These are phyloP conservation scores for Amanita pallidorosea DNA, from an alignment of 768 basidiomycete species.

Conservation along the genomic window DNA sequence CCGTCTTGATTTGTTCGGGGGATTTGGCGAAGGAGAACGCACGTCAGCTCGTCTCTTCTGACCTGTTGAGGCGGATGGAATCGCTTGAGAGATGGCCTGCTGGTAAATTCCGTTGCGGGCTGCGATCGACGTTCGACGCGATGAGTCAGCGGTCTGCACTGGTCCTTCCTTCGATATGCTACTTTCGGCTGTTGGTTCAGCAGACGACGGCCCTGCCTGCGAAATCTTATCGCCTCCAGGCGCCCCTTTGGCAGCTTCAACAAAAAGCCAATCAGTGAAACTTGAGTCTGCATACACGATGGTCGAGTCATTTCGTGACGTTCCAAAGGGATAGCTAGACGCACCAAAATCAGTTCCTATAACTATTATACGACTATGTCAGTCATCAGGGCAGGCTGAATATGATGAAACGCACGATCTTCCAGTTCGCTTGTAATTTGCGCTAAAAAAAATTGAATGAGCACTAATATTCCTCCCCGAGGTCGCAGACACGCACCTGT, in stretches of 20 bases:
- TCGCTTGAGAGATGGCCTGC: slow-evolving; percentile 59
- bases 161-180: slow-evolving; percentile 21
- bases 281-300: slow-evolving; percentile 43
- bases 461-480: not conserved
- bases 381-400: not conserved
- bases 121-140: slow-evolving; percentile 33
- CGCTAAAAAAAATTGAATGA: slow-evolving; percentile 27
- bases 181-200: slow-evolving; percentile 20
- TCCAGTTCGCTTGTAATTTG: slow-evolving; percentile 85
- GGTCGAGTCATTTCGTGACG: not conserved
- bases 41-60: slow-evolving; percentile 60
- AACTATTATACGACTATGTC: slow-evolving; percentile 20
- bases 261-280: slow-evolving; percentile 87
- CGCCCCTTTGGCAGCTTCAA: slow-evolving; percentile 63
- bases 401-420: slow-evolving; percentile 44
- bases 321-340: slow-evolving; percentile 11
- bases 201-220: slow-evolving; percentile 24
- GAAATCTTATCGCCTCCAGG: slow-evolving; percentile 35
- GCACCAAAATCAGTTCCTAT: slow-evolving; percentile 80
- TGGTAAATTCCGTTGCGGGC: slow-evolving; percentile 58
- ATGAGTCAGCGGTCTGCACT: slow-evolving; percentile 23
- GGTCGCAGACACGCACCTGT: slow-evolving; percentile 34
- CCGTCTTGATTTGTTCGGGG: slow-evolving; percentile 62
- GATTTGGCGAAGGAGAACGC: slow-evolving; percentile 55
- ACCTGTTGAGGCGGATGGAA: slow-evolving; percentile 37